Base-by-base conservation (phyloP, 352 stramenopile species). In the Lagenidium giganteum region DNA sequence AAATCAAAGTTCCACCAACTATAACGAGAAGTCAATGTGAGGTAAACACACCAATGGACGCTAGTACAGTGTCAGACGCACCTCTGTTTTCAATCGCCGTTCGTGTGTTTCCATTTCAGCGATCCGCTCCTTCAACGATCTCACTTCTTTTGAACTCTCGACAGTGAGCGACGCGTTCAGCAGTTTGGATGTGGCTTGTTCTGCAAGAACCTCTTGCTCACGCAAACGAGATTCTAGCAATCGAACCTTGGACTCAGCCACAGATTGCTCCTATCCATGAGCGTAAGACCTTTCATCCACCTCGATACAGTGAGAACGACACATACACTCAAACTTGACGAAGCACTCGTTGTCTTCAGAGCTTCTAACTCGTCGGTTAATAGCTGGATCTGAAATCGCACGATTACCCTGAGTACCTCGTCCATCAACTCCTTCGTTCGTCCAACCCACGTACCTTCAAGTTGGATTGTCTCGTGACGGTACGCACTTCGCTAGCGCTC, bases 11-110 rank as follows among this genome's bases (percentile, higher is more conserved):
- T 73, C 67, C 22, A 84, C 67, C 30, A 87, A 48, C 77, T 89
- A 34, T 35, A 48, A 14, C 11, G 2, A 38, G 32, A 26, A 51
- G 5, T 18, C 22, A 23, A 25, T 3, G 8, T 36, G 32, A 38
- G 32, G 11, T 38, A 13, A 38, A 38, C 11, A 38, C 32, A 20
- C 9, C 22, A 14, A 33, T 17, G 7, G 9, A n/a, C n/a, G n/a
- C n/a, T n/a, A n/a, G 12, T 32, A 21, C 38, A 17, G 5, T 2
- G 11, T 24, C 11, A 27, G 20, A 47, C 49, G 20, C 37, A 63
- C 79, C 74, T 92, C 76, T 24, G 72, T 55, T 37, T 87, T 88
- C n/a, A 87, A 54, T 16, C 78, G 77, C 4, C 67, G 65, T 30
- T 87, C 74, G 7, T 70, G 57, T 1, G 53, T 64, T 46, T 92